phyloP scores from a whole-genome alignment of 106 monocot species.

The Posidonia australis region DNA sequence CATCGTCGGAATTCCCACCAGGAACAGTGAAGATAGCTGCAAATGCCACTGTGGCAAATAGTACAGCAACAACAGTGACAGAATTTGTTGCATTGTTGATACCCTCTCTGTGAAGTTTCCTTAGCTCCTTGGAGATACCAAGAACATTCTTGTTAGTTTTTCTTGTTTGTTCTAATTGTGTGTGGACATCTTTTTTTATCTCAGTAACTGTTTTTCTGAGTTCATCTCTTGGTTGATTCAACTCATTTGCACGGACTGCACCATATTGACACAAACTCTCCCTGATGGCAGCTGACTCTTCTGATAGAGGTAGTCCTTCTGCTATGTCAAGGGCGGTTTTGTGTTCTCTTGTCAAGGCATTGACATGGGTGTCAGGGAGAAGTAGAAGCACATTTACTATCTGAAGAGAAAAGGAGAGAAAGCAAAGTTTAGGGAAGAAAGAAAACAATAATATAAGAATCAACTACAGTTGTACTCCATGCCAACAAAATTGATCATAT shows the following conservation, averaged over 20 bases:
- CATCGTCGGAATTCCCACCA: conserved; percentile 30
- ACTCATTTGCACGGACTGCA: conserved; percentile 16
- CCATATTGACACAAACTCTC: conserved; percentile 11
- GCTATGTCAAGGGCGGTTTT: conserved; percentile 67
- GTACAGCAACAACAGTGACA: conserved; percentile 62
- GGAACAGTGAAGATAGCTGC: conserved; percentile 70
- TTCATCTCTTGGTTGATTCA: conserved; percentile 22
- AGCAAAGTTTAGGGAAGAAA: too few species aligned
- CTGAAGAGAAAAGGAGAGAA: conserved; percentile 11
- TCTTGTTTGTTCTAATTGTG: conserved; percentile 46
- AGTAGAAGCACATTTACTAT: conserved; percentile 36
- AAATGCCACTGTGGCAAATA: conserved; percentile 77
- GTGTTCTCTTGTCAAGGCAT: conserved; percentile 47
- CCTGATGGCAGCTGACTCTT: conserved; percentile 11
- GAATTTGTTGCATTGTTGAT: conserved; percentile 81
- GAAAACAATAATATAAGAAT: too few species aligned
- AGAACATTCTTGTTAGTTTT: conserved; percentile 48
- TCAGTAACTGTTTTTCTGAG: conserved; percentile 65
- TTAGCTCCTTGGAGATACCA: conserved; percentile 50
- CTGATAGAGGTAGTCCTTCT: conserved; percentile 15
- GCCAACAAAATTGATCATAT: too few species aligned
- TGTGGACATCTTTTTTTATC: conserved; percentile 68
- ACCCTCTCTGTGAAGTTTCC: conserved; percentile 60
- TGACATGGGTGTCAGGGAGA: conserved; percentile 46
- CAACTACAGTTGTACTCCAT: too few species aligned